phyloP scores from a whole-genome alignment of 1,284 basidiomycete genomes.

The Grifola frondosa region DNA sequence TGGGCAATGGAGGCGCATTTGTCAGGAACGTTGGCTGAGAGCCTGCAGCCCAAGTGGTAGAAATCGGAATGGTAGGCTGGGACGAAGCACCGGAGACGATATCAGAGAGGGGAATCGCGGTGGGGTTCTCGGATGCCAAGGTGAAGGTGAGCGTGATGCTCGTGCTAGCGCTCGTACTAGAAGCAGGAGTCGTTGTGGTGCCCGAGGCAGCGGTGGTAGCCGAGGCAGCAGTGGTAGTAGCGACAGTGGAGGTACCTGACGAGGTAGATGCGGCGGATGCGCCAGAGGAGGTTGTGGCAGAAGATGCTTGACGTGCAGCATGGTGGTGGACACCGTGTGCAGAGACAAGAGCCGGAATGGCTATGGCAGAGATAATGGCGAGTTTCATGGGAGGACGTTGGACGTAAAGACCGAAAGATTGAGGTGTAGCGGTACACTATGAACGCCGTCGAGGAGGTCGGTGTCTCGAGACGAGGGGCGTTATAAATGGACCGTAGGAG shows the following conservation, averaged over 20 bases:
- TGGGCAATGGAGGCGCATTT: conserved; percentile 53
- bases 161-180: conserved; percentile 13
- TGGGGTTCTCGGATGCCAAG: conserved; percentile 56
- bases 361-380: conserved; percentile 30
- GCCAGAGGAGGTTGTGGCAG: conserved; percentile 30
- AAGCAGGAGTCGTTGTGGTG: conserved; percentile 14
- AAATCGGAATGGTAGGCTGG: conserved; percentile 40
- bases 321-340: conserved; percentile 30
- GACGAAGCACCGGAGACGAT: conserved; percentile 41
- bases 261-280: conserved; percentile 7
- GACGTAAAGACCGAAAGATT: conserved; percentile 20
- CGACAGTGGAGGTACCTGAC: conserved; percentile 4
- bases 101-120: conserved; percentile 50
- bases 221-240: conserved; percentile 7
- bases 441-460: conserved; percentile 13
- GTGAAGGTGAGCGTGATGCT: conserved; percentile 35
- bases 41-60: conserved; percentile 42
- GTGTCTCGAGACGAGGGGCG: conserved; percentile 6
- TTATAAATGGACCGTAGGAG: conserved; percentile 1
- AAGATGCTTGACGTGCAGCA: conserved; percentile 31
- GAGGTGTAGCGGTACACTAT: conserved; percentile 1
- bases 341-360: conserved; percentile 31
- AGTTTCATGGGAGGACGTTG: conserved; percentile 36
- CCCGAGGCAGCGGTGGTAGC: conserved; percentile 7
- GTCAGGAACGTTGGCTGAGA: conserved; percentile 42